Percentiles rank a stretch among this genome's conserved stretches.
Evolutionary conservation across 768 basidiomycete genomes (phyloP).

Genomic region (Boletus barrowsii): DNA sequence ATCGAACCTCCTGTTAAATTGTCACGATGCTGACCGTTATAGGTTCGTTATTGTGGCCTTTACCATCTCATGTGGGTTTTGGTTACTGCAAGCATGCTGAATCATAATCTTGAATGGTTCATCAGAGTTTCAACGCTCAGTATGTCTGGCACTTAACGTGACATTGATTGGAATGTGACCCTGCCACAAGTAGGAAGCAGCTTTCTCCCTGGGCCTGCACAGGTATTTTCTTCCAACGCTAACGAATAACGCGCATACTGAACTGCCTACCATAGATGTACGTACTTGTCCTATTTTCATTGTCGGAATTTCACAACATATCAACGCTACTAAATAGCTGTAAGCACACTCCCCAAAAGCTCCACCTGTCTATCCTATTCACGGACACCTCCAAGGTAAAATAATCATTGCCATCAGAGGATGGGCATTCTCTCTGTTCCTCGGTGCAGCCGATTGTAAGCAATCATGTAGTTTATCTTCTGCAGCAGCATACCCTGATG

Average conservation of each 20-base stretch:
- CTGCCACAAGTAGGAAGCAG: conserved; percentile 1
- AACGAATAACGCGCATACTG: neutral
- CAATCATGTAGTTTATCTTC: neutral
- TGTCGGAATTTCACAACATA: neutral
- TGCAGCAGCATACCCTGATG: neutral
- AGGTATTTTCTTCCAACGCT: neutral
- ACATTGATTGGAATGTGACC: neutral
- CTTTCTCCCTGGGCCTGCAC: neutral
- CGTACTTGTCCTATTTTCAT: neutral
- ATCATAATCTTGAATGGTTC: neutral
- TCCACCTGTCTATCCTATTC: neutral
- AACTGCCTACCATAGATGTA: neutral
- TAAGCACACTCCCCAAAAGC: neutral
- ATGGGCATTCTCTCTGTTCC: neutral
- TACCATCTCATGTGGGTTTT: neutral
- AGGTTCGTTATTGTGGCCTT: conserved; percentile 11
- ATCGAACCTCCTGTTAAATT: neutral
- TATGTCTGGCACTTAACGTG: neutral
- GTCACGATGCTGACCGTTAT: neutral
- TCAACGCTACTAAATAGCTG: neutral
- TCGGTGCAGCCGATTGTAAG: conserved; percentile 5
- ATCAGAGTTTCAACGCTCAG: neutral
- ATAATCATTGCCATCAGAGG: neutral
- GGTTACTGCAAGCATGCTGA: neutral
- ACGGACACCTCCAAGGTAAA: neutral